Evolutionary conservation across 352 stramenopile species (phyloP).

Genomic region (Discostella stelligera): DNA sequence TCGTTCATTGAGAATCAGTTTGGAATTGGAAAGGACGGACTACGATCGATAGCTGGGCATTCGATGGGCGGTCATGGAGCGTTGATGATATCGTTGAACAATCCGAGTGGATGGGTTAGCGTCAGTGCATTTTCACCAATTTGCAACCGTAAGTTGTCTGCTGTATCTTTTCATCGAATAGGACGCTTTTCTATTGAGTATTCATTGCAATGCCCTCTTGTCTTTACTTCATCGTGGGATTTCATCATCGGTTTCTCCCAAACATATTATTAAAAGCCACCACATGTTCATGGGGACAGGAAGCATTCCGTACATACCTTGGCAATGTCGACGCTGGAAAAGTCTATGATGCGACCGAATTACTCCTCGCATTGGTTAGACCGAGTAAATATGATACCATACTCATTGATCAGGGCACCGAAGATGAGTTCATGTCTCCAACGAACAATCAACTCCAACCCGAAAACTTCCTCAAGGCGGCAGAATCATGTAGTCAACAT

Average conservation of each 20-base stretch:
- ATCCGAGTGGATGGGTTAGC: slow-evolving; percentile 85
- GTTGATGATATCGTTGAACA: slow-evolving; percentile 91
- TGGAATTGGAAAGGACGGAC: slow-evolving; percentile 78
- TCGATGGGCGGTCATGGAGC: slow-evolving; percentile 95
- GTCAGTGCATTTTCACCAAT: slow-evolving; percentile 97
- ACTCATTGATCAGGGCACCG: slow-evolving; percentile 67
- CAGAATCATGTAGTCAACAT: slow-evolving; percentile 82
- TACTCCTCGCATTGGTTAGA: slow-evolving; percentile 65
- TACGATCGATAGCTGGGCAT: slow-evolving; percentile 92
- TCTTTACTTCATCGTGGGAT: too few relatives aligned
- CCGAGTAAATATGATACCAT: slow-evolving; percentile 55
- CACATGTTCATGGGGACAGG: slow-evolving; percentile 94
- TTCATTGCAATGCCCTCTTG: too few relatives aligned
- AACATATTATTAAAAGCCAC: slow-evolving; percentile 66
- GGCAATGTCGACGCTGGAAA: slow-evolving; percentile 84
- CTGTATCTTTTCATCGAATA: background rate
- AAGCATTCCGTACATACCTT: slow-evolving; percentile 96
- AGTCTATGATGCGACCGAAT: slow-evolving; percentile 89
- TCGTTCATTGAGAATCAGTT: slow-evolving; percentile 88
- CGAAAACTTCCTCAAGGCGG: slow-evolving; percentile 71
- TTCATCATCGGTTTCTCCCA: background rate
- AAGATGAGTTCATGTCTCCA: slow-evolving; percentile 61
- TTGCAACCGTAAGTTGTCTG: slow-evolving; percentile 86
- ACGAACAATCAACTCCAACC: slow-evolving; percentile 56
- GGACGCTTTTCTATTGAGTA: too few relatives aligned